These are phyloP conservation scores for Petunia hybrid DNA, from an alignment of 305 asterid genomes.

Conservation along the genomic window DNA sequence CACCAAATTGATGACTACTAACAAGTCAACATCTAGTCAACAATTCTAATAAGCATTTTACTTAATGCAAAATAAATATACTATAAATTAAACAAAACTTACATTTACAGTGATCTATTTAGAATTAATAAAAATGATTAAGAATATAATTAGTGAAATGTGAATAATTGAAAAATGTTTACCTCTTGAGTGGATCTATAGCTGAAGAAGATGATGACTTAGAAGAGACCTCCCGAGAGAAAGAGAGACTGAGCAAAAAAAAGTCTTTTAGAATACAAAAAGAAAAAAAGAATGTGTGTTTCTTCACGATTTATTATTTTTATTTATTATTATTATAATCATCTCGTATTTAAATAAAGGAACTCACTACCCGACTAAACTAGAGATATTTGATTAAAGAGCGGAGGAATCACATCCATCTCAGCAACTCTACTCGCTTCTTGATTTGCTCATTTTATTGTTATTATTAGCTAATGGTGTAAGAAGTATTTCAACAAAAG, in stretches of 20 bases:
- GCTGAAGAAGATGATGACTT: not conserved
- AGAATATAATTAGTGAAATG: too few species aligned
- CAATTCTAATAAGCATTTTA: slow-evolving; percentile 13
- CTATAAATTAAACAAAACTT: not conserved
- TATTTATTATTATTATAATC: too few species aligned
- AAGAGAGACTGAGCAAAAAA: slow-evolving; percentile 19
- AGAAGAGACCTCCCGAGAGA: not conserved
- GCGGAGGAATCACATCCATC: too few species aligned
- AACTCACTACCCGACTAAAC: too few species aligned
- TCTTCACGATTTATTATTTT: too few species aligned
- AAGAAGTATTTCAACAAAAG: too few species aligned
- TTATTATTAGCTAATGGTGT: too few species aligned
- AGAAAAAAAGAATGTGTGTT: not conserved
- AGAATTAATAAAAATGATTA: slow-evolving; percentile 8
- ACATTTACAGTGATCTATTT: not conserved
- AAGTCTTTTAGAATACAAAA: not conserved
- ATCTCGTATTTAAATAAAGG: too few species aligned
- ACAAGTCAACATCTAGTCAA: not conserved
- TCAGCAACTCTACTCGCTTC: too few species aligned
- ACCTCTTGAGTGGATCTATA: slow-evolving; percentile 27
- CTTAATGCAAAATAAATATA: too few species aligned
- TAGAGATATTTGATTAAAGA: too few species aligned
- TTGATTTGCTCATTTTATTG: too few species aligned
- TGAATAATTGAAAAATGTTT: slow-evolving; percentile 16
- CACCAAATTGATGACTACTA: slow-evolving; percentile 25